phyloP scores from a whole-genome alignment of 1,139 yeast genomes.

The Yamadazyma spencermartinsiae region DNA sequence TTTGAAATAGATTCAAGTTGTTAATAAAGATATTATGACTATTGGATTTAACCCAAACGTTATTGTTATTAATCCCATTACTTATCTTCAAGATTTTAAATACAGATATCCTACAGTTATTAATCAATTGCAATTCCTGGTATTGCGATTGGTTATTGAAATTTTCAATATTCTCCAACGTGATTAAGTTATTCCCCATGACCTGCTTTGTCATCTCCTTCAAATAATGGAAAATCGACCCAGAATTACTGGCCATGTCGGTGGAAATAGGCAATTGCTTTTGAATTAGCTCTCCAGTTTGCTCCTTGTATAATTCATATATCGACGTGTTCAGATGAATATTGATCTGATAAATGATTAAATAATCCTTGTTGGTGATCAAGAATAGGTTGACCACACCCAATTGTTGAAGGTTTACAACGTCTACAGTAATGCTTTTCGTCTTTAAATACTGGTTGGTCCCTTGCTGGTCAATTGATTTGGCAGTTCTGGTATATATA shows the following conservation, averaged over 20 bases:
- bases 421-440: constrained; percentile 17
- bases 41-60: constrained; percentile 41
- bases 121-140: constrained; percentile 33
- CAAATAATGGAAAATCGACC: constrained; percentile 24
- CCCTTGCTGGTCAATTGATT: constrained; percentile 40
- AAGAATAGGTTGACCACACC: constrained; percentile 33
- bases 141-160: constrained; percentile 22
- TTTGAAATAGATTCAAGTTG: constrained; percentile 31
- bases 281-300: constrained; percentile 29
- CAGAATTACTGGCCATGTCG: constrained; percentile 14
- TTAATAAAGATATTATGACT: constrained; percentile 39
- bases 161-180: constrained; percentile 42
- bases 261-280: constrained; percentile 28
- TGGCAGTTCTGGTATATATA: constrained; percentile 28
- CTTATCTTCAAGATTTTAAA: constrained; percentile 38
- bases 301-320: constrained; percentile 30
- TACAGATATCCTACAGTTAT: constrained; percentile 30
- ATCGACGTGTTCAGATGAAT: constrained; percentile 32
- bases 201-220: constrained; percentile 39
- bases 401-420: constrained; percentile 22
- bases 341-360: constrained; percentile 36
- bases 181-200: constrained; percentile 28
- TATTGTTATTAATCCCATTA: constrained; percentile 27
- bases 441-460: constrained; percentile 24
- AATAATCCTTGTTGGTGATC: constrained; percentile 31